A percentile compares a stretch with the other conserved stretches of the same genome.
Evolutionary conservation across 805 yeast species (phyloP).

Genomic region (Cyberlindnera xylosilytica): DNA sequence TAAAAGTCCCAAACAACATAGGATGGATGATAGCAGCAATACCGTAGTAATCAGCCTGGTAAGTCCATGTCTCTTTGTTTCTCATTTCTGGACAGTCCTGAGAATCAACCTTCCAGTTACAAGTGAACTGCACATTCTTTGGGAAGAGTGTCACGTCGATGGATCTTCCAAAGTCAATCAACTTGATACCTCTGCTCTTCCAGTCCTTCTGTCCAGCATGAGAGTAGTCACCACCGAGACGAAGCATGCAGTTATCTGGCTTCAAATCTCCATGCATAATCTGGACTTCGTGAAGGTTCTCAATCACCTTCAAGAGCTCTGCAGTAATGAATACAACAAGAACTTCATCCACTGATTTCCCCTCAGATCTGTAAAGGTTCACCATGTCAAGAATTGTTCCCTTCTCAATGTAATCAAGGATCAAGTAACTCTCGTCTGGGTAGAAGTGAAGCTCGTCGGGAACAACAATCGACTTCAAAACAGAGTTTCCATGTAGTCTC

Average conservation of each 20-base stretch:
- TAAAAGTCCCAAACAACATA: conserved; percentile 65
- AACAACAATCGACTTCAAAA: conserved; percentile 41
- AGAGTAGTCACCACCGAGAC: conserved; percentile 35
- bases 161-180: conserved; percentile 82
- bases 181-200: conserved; percentile 48
- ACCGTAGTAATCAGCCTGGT: conserved; percentile 82
- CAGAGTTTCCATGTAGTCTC: conserved; percentile 30
- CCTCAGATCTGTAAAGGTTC: conserved; percentile 41
- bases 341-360: conserved; percentile 50
- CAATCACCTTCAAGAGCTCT: conserved; percentile 59
- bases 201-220: conserved; percentile 21
- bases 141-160: conserved; percentile 64
- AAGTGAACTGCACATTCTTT: conserved; percentile 47
- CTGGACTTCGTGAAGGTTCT: conserved; percentile 57
- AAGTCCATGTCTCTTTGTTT: conserved; percentile 61
- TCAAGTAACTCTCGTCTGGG: conserved; percentile 25
- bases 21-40: conserved; percentile 72
- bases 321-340: conserved; percentile 60
- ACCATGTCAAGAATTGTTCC: conserved; percentile 75
- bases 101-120: conserved; percentile 58
- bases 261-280: conserved; percentile 84
- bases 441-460: conserved; percentile 49
- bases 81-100: conserved; percentile 76
- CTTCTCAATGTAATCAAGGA: conserved; percentile 36
- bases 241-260: conserved; percentile 82